Evolutionary conservation across 139 green algal species (phyloP).

Genomic region (Chlorella sp.): DNA sequence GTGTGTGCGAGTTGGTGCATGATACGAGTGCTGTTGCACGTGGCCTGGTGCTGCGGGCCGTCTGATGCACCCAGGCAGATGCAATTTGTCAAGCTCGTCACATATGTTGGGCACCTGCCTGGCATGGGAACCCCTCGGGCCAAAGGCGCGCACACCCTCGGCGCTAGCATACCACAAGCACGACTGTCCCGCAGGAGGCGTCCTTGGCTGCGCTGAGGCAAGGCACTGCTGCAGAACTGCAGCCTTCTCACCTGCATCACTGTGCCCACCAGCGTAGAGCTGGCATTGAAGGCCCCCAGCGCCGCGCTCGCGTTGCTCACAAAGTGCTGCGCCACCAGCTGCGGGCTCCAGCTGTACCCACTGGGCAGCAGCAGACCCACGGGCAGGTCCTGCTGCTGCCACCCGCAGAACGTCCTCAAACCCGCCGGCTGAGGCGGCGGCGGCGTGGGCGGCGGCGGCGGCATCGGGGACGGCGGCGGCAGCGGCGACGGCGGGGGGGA

Average conservation of each 20-base stretch:
- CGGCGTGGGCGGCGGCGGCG: no score
- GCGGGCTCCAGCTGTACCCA: not conserved
- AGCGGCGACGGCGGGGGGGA: no score
- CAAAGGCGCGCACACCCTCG: not conserved
- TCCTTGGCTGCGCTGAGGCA: no score
- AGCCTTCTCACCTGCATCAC: not conserved
- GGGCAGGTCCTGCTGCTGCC: no score
- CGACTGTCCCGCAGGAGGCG: not conserved
- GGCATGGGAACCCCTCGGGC: not conserved
- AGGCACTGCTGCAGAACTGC: no score
- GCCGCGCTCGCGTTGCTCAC: not conserved
- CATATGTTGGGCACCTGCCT: not conserved
- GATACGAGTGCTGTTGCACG: not conserved
- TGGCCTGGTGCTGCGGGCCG: not conserved
- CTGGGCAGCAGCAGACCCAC: not conserved
- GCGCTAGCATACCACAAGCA: not conserved
- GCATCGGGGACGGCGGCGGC: no score
- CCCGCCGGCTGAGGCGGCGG: no score
- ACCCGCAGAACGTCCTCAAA: no score
- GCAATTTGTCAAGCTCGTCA: not conserved
- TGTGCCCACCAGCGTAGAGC: not conserved
- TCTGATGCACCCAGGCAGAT: not conserved
- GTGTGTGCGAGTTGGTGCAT: no score
- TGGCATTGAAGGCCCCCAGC: not conserved
- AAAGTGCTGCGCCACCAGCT: not conserved